Evolutionary conservation across 441 rosid genomes (phyloP), one percentile per base, ranked within the genome.

Genomic region (Breynia disticha): DNA sequence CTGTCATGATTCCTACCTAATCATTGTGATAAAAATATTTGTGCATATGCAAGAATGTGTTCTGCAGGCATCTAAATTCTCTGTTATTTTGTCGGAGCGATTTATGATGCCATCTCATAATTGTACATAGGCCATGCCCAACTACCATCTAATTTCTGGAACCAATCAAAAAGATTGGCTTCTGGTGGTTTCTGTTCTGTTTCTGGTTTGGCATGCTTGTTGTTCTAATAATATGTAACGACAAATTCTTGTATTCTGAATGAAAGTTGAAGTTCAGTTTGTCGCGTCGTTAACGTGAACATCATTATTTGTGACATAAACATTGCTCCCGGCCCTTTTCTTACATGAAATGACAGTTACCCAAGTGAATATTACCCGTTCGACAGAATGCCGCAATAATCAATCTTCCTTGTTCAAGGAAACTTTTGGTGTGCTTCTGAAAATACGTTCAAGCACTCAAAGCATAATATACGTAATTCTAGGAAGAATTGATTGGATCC

Each of bases 1-100:
- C n/a, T 9, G 0, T 41, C 19, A 35, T 16, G 22, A 48, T 19
- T 19, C 24, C 14, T 3, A 16, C 9, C 21, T n/a, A 48, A 48
- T 11, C n/a, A 11, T 41, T 11, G 0, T 3, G 3, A 11, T 15
- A 41, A 46, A 54, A 50, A 41, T 16, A 5, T 49, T 44, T 13
- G 45, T 42, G 24, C 1, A 50, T 48, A 18, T 19, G 8, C 17
- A 18, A 48, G 51, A 18, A 48, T 13, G 12, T 6, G 22, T 19
- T 48, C 21, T 41, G 3, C 13, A 41, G 44, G 15, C 65, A 32
- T 59, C 55, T 15, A 50, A 47, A 52, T 49, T 35, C 55, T 37
- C 46, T 21, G 48, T 17, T 18, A 18, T 28, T 54, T 58, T 32
- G 8, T 48, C 15, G 3, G n/a, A 44, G 14, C 13, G 50, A 53